Conservation (phyloP, 805 yeast species). For the Candida montana region DNA sequence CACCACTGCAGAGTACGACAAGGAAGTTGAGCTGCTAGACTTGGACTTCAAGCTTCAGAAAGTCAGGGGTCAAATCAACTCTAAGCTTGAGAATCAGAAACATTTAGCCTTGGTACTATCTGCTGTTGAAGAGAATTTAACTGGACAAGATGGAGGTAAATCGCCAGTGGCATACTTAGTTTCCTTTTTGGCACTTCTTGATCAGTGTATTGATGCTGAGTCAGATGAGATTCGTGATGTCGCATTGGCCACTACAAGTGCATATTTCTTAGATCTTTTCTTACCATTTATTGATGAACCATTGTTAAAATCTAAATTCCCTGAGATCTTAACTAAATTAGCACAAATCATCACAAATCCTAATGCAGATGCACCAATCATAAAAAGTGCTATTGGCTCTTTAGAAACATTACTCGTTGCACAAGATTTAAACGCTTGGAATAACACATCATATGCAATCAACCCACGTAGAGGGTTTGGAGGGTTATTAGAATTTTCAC, state of each 20-base stretch:
- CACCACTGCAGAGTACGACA: conserved; percentile 11
- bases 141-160: conserved; percentile 30
- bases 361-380: conserved; percentile 71
- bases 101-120: conserved; percentile 76
- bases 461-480: conserved; percentile 76
- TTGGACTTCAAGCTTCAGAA: conserved; percentile 57
- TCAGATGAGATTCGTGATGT: conserved; percentile 49
- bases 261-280: conserved; percentile 76
- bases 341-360: conserved; percentile 74
- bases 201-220: conserved; percentile 53
- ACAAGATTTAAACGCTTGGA: conserved; percentile 82
- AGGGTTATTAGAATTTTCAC: conserved; percentile 70
- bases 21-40: conserved; percentile 22
- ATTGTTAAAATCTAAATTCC: conserved; percentile 67
- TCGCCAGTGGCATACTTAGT: conserved; percentile 81
- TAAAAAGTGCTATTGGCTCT: conserved; percentile 81
- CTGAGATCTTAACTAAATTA: conserved; percentile 69
- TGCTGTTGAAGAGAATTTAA: conserved; percentile 86
- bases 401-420: conserved; percentile 73
- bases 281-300: conserved; percentile 68
- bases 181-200: conserved; percentile 75
- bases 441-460: conserved; percentile 40
- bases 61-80: conserved; percentile 64
- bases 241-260: conserved; percentile 65
- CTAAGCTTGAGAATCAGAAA: conserved; percentile 84